phyloP scores from a whole-genome alignment of 2,329 filamentous ascomycete species.

The Pseudogymnoascus sp. region DNA sequence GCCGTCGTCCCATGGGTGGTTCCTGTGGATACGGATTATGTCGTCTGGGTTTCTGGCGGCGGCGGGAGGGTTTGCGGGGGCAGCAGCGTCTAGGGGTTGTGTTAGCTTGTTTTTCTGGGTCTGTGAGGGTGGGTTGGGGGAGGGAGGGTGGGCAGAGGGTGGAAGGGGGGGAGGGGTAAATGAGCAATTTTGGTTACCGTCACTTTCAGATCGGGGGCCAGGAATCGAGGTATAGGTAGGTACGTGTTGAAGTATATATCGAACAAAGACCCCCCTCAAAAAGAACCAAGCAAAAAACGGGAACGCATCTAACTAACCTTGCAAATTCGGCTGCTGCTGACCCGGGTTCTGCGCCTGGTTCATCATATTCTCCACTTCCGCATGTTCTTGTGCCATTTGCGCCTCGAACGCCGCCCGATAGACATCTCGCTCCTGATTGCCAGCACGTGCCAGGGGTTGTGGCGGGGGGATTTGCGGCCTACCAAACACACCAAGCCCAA shows the following conservation, averaged over 20 bases:
- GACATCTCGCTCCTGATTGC: not conserved
- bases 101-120: not conserved
- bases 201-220: not conserved
- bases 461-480: no score
- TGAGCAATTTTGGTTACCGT: not conserved
- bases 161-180: not conserved
- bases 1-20: no score
- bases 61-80: not conserved
- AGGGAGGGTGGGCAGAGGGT: no score
- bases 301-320: not conserved
- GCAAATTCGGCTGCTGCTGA: not conserved
- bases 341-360: not conserved
- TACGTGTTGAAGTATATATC: not conserved
- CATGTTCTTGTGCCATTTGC: not conserved
- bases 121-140: not conserved
- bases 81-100: not conserved
- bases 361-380: not conserved
- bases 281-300: not conserved
- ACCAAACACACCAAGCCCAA: not conserved
- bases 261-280: not conserved
- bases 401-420: not conserved
- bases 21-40: no score
- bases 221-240: not conserved
- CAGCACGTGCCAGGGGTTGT: not conserved
- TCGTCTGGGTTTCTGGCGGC: no score